Conservation (phyloP, 1,139 yeast genomes). For the Meyerozyma elateridarum region DNA sequence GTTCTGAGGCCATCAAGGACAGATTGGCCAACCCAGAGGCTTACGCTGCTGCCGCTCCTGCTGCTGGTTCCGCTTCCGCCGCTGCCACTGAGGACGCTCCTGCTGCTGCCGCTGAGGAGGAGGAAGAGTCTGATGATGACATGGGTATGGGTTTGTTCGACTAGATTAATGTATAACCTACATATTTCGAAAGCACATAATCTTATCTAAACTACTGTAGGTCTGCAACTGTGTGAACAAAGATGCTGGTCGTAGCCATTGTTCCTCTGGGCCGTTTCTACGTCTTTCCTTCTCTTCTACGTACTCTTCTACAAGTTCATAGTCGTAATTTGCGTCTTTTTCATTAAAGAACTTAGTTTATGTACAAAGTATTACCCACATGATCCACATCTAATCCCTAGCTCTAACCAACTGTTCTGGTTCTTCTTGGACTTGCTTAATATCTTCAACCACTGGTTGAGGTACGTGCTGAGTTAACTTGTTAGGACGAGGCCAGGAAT, state of each 20-base stretch:
- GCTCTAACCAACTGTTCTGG: conserved; percentile 30
- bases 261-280: too few species aligned
- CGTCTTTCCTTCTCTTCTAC: too few species aligned
- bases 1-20: conserved; percentile 98
- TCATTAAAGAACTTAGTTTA: conserved; percentile 4
- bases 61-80: conserved; percentile 85
- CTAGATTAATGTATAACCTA: too few species aligned
- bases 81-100: conserved; percentile 62
- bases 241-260: too few species aligned
- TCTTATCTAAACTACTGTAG: too few species aligned
- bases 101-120: conserved; percentile 68
- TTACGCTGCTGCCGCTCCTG: conserved; percentile 99
- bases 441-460: conserved; percentile 25
- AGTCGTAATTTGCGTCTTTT: not conserved
- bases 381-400: conserved; percentile 27
- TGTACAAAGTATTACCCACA: conserved; percentile 11
- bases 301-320: conserved; percentile 2
- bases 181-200: too few species aligned
- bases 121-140: conserved; percentile 72
- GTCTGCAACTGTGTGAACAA: too few species aligned
- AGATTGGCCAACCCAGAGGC: conserved; percentile 79
- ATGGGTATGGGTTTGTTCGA: conserved; percentile 99
- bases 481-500: conserved; percentile 53
- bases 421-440: conserved; percentile 29
- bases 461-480: conserved; percentile 33